Evolutionary conservation across 495 filamentous ascomycete genomes (phyloP).

Genomic region (Pyrenula aspistea): DNA sequence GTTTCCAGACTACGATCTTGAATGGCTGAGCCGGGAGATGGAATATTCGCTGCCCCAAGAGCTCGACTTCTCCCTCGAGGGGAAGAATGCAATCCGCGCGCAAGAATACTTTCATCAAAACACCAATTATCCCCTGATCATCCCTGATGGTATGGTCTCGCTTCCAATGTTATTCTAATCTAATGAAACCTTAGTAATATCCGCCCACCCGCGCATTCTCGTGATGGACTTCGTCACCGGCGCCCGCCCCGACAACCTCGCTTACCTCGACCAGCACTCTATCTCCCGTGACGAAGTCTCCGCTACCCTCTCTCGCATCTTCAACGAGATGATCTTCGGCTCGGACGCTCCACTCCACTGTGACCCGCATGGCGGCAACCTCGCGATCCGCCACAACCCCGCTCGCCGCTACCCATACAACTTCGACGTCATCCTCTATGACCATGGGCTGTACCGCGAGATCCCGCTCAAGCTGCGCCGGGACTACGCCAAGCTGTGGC

Average conservation of each 20-base stretch:
- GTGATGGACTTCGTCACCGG: slow-evolving; percentile 94
- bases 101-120: slow-evolving; percentile 66
- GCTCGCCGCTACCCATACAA: slow-evolving; percentile 47
- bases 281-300: slow-evolving; percentile 97
- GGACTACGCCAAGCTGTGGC: slow-evolving; percentile 94
- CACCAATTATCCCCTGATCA: slow-evolving; percentile 62
- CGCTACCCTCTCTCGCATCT: slow-evolving; percentile 79
- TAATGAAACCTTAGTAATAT: slow-evolving; percentile 49
- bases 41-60: slow-evolving; percentile 82
- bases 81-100: slow-evolving; percentile 67
- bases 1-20: slow-evolving; percentile 95
- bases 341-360: slow-evolving; percentile 83
- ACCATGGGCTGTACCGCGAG: slow-evolving; percentile 92
- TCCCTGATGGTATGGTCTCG: slow-evolving; percentile 50
- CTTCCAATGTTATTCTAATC: neutral
- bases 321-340: slow-evolving; percentile 99
- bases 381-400: slow-evolving; percentile 72
- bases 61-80: slow-evolving; percentile 81
- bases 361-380: slow-evolving; percentile 95
- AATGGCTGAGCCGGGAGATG: slow-evolving; percentile 92
- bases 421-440: slow-evolving; percentile 96
- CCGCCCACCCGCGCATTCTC: slow-evolving; percentile 78
- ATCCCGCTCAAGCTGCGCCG: slow-evolving; percentile 69
- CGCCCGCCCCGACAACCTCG: slow-evolving; percentile 77
- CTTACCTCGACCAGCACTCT: slow-evolving; percentile 67